Evolutionary conservation across 768 basidiomycete genomes (phyloP).

Genomic region (Pluteus cervinus): DNA sequence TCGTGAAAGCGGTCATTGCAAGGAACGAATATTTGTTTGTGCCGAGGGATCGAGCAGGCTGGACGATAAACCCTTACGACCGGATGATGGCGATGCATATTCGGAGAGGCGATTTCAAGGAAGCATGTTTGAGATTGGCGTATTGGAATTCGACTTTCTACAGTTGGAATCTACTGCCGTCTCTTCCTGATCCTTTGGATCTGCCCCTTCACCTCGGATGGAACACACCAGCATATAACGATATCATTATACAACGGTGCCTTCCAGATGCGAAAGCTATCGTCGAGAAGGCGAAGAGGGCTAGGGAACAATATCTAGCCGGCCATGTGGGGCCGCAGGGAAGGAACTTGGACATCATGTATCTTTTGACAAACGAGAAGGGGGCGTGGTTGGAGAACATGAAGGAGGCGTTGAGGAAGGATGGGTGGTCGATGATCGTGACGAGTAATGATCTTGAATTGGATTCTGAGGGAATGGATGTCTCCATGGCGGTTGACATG

Average conservation of each 20-base stretch:
- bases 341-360: constrained; percentile 37
- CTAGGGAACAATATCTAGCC: constrained; percentile 21
- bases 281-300: constrained; percentile 30
- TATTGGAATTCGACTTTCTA: constrained; percentile 9
- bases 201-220: background rate
- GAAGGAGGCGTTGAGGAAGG: constrained; percentile 29
- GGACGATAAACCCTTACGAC: background rate
- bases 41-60: background rate
- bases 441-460: constrained; percentile 51
- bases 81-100: constrained; percentile 12
- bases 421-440: constrained; percentile 41
- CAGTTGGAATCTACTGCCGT: constrained; percentile 12
- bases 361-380: constrained; percentile 62
- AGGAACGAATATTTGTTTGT: constrained; percentile 6
- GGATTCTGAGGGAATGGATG: constrained; percentile 48
- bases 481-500: constrained; percentile 63
- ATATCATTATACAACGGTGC: constrained; percentile 42
- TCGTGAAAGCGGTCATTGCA: constrained; percentile 10
- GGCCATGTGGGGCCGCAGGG: constrained; percentile 7
- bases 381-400: constrained; percentile 42
- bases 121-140: constrained; percentile 9
- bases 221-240: constrained; percentile 14
- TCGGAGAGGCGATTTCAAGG: constrained; percentile 14
- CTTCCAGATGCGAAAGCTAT: constrained; percentile 47
- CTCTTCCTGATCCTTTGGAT: constrained; percentile 12